phyloP scores from a whole-genome alignment of 306 rosid species.

The Cucurbita maxima region DNA sequence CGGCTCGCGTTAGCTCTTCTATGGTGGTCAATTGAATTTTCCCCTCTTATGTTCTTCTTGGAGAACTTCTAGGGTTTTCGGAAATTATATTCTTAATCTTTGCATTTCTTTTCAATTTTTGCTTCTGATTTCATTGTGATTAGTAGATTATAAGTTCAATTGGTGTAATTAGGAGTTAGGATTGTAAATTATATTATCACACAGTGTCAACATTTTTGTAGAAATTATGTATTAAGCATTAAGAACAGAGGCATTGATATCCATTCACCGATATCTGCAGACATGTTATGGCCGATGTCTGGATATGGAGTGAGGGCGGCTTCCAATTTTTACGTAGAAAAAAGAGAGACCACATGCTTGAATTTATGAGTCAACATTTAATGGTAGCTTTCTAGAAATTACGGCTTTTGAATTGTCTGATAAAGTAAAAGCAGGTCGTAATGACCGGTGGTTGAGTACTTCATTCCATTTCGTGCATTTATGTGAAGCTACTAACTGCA shows the following conservation, averaged over 20 bases:
- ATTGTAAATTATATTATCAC: neutral
- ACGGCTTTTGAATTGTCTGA: neutral
- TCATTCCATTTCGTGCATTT: neutral
- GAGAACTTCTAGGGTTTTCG: neutral
- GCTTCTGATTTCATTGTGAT: neutral
- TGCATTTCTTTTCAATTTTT: neutral
- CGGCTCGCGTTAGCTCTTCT: neutral
- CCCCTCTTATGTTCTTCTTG: neutral
- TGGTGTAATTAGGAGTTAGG: neutral
- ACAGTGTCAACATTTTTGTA: neutral
- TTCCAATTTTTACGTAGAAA: neutral
- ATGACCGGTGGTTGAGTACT: neutral
- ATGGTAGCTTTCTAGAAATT: neutral
- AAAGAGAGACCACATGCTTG: neutral
- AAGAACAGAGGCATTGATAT: too few relatives aligned
- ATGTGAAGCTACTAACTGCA: neutral
- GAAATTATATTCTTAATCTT: neutral
- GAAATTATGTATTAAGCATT: neutral
- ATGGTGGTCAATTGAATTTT: neutral
- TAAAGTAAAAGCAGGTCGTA: neutral
- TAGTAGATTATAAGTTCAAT: neutral
- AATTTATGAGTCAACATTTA: neutral
- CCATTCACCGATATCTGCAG: too few relatives aligned
- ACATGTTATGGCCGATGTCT: too few relatives aligned
- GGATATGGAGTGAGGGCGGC: too few relatives aligned